Evolutionary conservation across 2,329 filamentous ascomycete species (phyloP).

Genomic region (Aspergillus latus): DNA sequence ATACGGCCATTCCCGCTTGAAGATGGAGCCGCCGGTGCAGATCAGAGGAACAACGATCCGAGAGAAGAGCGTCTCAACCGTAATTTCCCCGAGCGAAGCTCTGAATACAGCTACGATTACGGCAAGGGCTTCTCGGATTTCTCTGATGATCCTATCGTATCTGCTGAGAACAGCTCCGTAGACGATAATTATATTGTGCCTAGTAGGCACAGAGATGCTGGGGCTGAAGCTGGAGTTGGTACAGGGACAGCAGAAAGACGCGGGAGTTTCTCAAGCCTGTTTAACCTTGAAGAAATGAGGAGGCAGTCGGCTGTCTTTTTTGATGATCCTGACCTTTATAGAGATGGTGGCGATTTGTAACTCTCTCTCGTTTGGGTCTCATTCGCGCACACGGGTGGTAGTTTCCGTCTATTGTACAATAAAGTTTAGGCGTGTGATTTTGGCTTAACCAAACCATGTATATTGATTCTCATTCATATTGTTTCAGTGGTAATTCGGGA

Average conservation of each 20-base stretch:
- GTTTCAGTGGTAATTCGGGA: background rate
- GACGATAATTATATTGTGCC: constrained; percentile 20
- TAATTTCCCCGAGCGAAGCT: constrained; percentile 28
- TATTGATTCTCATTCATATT: background rate
- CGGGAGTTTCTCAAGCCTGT: constrained; percentile 36
- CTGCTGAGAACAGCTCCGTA: constrained; percentile 25
- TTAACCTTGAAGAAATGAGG: constrained; percentile 47
- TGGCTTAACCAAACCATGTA: background rate
- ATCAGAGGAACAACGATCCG: background rate
- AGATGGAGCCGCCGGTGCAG: constrained; percentile 12
- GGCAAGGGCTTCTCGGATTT: background rate
- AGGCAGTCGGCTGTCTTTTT: constrained; percentile 51
- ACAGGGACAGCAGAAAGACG: constrained; percentile 22
- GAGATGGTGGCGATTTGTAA: constrained; percentile 18
- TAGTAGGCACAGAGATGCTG: constrained; percentile 1
- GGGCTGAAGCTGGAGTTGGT: background rate
- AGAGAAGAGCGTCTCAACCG: constrained; percentile 27
- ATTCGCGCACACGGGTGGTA: too few species aligned
- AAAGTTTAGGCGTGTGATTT: background rate
- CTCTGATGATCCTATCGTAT: constrained; percentile 16
- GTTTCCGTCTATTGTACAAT: background rate
- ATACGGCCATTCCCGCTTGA: constrained; percentile 31
- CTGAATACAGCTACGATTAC: constrained; percentile 22
- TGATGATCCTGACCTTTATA: constrained; percentile 41
- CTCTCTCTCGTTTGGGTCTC: background rate